Evolutionary conservation across 148 eudicot species (phyloP).

Genomic region (Fallopia convolvulus): DNA sequence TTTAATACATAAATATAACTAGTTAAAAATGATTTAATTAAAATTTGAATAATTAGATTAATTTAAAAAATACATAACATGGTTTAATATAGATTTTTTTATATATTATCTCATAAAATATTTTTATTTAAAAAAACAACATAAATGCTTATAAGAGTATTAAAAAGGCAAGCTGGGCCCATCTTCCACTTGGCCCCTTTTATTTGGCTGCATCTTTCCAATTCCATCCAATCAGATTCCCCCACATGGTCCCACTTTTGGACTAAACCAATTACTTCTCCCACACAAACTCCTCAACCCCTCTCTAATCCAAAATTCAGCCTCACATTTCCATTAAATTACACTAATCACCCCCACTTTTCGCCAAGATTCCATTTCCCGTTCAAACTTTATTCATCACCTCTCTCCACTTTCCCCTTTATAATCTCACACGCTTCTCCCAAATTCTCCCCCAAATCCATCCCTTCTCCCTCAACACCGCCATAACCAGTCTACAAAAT

Average conservation of each 20-base stretch:
- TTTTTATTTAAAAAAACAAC: background rate
- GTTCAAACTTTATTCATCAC: background rate
- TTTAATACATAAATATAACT: too few species aligned
- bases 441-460: conserved; percentile 1
- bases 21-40: too few species aligned
- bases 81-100: too few species aligned
- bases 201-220: background rate
- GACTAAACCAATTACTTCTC: background rate
- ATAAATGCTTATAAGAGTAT: background rate
- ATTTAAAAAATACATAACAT: too few species aligned
- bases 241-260: background rate
- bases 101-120: too few species aligned
- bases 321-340: background rate
- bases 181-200: background rate
- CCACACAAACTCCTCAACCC: background rate
- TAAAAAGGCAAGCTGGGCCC: background rate
- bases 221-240: background rate
- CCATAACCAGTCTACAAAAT: background rate
- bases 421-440: conserved; percentile 4
- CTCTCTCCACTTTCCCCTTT: background rate
- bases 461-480: conserved; percentile 14
- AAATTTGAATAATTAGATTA: too few species aligned
- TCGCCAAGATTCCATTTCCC: background rate
- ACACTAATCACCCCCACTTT: background rate
- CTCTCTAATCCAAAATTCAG: background rate